Base-by-base conservation (phyloP, 1,139 yeast genomes). In the Candida anutae region DNA sequence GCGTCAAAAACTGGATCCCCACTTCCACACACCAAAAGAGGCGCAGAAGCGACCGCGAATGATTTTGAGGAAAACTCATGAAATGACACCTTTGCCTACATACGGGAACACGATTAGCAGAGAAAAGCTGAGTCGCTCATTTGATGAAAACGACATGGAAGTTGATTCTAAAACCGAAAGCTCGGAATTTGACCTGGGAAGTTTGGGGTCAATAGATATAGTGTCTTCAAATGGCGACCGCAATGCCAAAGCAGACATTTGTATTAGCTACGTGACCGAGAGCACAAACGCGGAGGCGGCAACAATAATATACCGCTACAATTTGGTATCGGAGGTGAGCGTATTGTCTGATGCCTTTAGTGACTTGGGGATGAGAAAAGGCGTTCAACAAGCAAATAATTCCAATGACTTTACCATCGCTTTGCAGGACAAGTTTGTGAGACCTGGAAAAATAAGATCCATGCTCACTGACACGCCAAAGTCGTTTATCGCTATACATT, bases 1-100 rank as follows among this genome's bases (percentile, higher is more conserved):
- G 27, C 58, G 61, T 25, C 69, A 73, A 34, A 58, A 62, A 33
- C 53, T 56, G 3, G 70, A 66, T 32, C 77, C 77, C 9, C 70
- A 68, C 37, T 71, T 56, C 41, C 66, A 65, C 35, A 72, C 76
- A 1, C 75, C 77, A 0, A 59, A 56, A 23, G 66, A 58, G n/a
- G 46, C 46, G 21, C 57, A 55, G 29, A 45, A 39, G 13, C 38
- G 45, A 2, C 68, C 69, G 0, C 42, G 38, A 15, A 27, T 64
- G 25, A 25, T 32, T 0, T 33, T 48, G 10, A 40, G 29, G n/a
- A 38, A 49, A 17, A 34, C 61, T 10, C 50, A 55, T 33, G 55
- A 50, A 30, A 54, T 59, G 59, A 29, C 32, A 4, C 60, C 63
- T 1, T 27, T 50, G 18, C 43, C 59, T 1, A 23, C 30, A 10